Percentiles rank a stretch among this genome's conserved stretches.
Conservation (phyloP, 78 protist genomes). For the Emiliania huxleyi region DNA sequence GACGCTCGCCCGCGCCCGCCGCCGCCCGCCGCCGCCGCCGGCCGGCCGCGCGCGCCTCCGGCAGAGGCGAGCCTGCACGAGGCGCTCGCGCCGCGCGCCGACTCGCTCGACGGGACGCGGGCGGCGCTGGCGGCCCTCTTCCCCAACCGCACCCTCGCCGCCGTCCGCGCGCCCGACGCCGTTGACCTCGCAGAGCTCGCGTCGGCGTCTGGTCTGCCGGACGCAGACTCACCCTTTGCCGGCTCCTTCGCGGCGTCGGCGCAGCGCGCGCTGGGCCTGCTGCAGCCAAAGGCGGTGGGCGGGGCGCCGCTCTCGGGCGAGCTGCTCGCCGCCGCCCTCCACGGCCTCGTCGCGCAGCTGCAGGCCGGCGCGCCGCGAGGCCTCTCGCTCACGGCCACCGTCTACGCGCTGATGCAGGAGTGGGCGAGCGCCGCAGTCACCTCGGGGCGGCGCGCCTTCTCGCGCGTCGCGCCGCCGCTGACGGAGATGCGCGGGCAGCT, state of each 20-base stretch:
- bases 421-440: background rate
- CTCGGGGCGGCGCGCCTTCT: background rate
- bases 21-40: no score
- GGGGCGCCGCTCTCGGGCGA: background rate
- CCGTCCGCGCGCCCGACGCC: background rate
- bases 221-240: background rate
- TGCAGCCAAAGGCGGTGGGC: background rate
- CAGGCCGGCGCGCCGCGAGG: background rate
- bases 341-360: background rate
- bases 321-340: background rate
- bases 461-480: background rate
- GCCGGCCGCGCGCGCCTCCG: no score
- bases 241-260: background rate
- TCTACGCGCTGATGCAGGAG: background rate
- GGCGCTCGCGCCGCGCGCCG: background rate
- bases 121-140: background rate
- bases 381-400: background rate
- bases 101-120: background rate
- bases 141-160: background rate
- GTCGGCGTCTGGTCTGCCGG: background rate
- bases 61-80: background rate
- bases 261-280: background rate
- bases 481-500: background rate
- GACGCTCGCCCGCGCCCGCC: background rate
- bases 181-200: background rate